phyloP scores from a whole-genome alignment of 192 early-diverging fungal genomes.

The Podila clonocystis region DNA sequence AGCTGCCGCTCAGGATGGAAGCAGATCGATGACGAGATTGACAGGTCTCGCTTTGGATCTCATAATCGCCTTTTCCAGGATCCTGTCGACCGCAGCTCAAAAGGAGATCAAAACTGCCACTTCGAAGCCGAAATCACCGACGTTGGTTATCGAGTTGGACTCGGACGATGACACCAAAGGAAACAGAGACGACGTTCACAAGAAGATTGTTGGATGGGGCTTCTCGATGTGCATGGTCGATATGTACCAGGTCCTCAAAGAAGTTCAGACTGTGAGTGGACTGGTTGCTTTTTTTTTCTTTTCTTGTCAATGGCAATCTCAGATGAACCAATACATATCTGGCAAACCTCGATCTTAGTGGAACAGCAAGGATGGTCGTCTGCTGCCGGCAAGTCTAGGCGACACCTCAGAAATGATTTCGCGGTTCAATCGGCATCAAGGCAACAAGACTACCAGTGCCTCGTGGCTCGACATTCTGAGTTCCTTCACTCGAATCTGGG shows the following conservation, averaged over 20 bases:
- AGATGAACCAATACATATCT: too few relatives aligned
- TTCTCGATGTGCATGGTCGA: slow-evolving; percentile 10
- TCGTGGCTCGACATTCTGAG: background rate
- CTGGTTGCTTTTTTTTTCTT: too few relatives aligned
- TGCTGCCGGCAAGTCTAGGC: background rate
- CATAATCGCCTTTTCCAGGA: slow-evolving; percentile 3
- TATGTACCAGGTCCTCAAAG: slow-evolving; percentile 7
- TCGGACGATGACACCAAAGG: background rate
- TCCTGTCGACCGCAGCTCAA: slow-evolving; percentile 1
- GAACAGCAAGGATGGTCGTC: background rate
- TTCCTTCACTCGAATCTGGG: slow-evolving; percentile 15
- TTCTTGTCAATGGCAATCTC: too few relatives aligned
- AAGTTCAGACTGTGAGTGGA: slow-evolving; percentile 8
- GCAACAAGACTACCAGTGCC: background rate
- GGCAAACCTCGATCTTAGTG: background rate
- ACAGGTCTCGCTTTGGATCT: slow-evolving; percentile 16
- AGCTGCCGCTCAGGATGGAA: slow-evolving; percentile 11
- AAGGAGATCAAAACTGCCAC: background rate
- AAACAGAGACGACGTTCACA: background rate
- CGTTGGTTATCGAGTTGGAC: slow-evolving; percentile 4
- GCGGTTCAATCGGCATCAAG: slow-evolving; percentile 10
- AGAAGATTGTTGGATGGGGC: background rate
- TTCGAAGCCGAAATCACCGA: background rate
- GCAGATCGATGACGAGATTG: slow-evolving; percentile 22
- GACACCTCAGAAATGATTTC: slow-evolving; percentile 9